These are phyloP conservation scores for Aspergillus ruber DNA, from an alignment of 2,329 filamentous ascomycete genomes.

Conservation along the genomic window DNA sequence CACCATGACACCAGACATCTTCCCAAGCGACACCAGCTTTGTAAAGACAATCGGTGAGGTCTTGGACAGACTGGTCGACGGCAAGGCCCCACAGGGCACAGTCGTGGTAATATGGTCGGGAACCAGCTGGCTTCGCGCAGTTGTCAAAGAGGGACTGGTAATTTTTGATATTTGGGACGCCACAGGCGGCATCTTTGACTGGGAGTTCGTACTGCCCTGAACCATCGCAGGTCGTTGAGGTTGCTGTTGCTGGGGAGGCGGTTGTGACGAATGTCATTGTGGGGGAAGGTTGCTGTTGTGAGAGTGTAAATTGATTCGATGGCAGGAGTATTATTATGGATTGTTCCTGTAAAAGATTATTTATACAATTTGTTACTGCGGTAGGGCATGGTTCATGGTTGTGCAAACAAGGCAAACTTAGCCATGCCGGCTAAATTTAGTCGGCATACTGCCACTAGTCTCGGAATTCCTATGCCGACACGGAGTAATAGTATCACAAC, in stretches of 20 bases:
- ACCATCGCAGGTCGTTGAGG: conserved; percentile 10
- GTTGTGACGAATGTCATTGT: conserved; percentile 6
- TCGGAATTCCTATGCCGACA: neutral
- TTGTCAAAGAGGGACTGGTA: conserved; percentile 11
- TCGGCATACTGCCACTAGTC: neutral
- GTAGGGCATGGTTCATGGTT: neutral
- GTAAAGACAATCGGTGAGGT: conserved; percentile 20
- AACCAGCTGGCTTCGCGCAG: conserved; percentile 15
- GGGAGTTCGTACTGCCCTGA: conserved; percentile 19
- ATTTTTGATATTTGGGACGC: conserved; percentile 15
- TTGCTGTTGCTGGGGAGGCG: conserved; percentile 5
- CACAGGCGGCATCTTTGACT: conserved; percentile 19
- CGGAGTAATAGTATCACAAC: neutral
- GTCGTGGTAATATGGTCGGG: conserved; percentile 14
- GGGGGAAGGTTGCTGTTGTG: neutral
- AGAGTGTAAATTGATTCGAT: neutral
- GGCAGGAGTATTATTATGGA: neutral
- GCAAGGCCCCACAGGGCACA: conserved; percentile 19
- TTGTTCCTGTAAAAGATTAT: neutral
- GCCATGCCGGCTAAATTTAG: neutral
- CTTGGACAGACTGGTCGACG: conserved; percentile 16
- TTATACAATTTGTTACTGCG: neutral
- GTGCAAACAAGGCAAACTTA: neutral
- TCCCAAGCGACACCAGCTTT: conserved; percentile 15
- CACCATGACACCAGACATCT: conserved; percentile 19